These are phyloP conservation scores for Dendrobium catenatum DNA, from an alignment of 106 monocot genomes.

Conservation along the genomic window DNA sequence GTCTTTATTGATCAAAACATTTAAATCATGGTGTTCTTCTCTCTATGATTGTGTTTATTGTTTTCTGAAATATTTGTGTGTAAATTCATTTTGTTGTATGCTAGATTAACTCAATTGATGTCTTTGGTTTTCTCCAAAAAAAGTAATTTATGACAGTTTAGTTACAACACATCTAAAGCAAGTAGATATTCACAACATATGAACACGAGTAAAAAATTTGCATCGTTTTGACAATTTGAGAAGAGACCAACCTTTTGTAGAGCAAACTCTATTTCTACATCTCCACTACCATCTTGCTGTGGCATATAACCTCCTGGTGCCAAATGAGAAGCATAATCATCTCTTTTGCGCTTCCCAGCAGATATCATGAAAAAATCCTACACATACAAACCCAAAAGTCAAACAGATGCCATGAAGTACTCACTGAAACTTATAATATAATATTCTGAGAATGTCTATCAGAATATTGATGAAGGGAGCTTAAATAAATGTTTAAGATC, in stretches of 20 bases:
- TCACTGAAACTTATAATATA: not conserved
- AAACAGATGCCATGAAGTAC: not conserved
- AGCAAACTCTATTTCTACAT: constrained; percentile 48
- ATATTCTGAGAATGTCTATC: not conserved
- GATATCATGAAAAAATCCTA: constrained; percentile 81
- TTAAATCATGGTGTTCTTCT: not conserved
- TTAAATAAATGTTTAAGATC: constrained; percentile 1
- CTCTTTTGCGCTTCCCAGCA: constrained; percentile 88
- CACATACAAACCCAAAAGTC: constrained; percentile 6
- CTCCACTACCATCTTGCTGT: constrained; percentile 87
- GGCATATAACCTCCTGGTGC: constrained; percentile 66
- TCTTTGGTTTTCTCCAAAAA: not conserved
- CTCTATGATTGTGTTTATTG: not conserved
- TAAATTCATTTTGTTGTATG: not conserved
- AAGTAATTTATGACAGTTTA: not conserved
- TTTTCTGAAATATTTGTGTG: not conserved
- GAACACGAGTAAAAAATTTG: not conserved
- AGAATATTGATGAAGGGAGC: not conserved
- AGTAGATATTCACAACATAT: not conserved
- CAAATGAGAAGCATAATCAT: constrained; percentile 53
- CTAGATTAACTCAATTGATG: not conserved
- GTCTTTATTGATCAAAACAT: not conserved
- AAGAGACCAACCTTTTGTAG: constrained; percentile 32
- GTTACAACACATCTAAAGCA: not conserved
- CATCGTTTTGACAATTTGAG: not conserved